Conservation (phyloP, 2,329 filamentous ascomycete species). For the Blastomyces emzantsi region DNA sequence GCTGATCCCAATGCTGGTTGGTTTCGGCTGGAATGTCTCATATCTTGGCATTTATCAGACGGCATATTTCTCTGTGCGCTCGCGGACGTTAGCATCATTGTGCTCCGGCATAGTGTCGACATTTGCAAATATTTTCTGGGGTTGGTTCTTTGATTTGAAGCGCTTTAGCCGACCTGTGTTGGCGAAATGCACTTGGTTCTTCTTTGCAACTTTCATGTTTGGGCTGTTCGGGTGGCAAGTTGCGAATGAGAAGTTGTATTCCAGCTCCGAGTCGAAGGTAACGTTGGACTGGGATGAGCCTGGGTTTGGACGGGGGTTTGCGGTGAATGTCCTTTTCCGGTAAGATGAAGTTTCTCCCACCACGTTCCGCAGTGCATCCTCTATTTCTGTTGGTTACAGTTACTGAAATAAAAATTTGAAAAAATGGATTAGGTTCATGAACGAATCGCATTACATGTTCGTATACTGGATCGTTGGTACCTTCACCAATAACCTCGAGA, state of each 20-base stretch:
- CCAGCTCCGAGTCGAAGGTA: slow-evolving; percentile 26
- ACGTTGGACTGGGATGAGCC: slow-evolving; percentile 41
- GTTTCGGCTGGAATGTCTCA: slow-evolving; percentile 43
- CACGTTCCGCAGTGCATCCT: neutral
- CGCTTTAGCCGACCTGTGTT: slow-evolving; percentile 35
- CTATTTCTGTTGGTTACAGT: no score
- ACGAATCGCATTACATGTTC: slow-evolving; percentile 45
- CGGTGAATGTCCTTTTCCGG: slow-evolving; percentile 40
- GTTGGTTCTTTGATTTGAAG: slow-evolving; percentile 42
- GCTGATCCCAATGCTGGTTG: slow-evolving; percentile 40
- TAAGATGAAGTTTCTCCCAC: slow-evolving; percentile 17
- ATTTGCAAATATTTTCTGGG: slow-evolving; percentile 41
- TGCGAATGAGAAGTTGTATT: slow-evolving; percentile 40
- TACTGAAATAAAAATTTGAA: neutral
- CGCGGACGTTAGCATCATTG: slow-evolving; percentile 37
- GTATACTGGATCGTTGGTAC: slow-evolving; percentile 44
- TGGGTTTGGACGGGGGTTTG: slow-evolving; percentile 42
- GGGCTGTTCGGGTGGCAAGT: slow-evolving; percentile 41
- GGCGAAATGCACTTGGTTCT: slow-evolving; percentile 37
- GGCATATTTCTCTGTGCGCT: slow-evolving; percentile 43
- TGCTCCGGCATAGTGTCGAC: slow-evolving; percentile 39
- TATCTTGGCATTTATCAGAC: slow-evolving; percentile 46
- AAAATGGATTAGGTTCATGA: slow-evolving; percentile 32
- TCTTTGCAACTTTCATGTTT: slow-evolving; percentile 36
- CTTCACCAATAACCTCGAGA: slow-evolving; percentile 45